phyloP scores from a whole-genome alignment of 2,329 filamentous ascomycete genomes.

The Verticillium zaregamsianum region DNA sequence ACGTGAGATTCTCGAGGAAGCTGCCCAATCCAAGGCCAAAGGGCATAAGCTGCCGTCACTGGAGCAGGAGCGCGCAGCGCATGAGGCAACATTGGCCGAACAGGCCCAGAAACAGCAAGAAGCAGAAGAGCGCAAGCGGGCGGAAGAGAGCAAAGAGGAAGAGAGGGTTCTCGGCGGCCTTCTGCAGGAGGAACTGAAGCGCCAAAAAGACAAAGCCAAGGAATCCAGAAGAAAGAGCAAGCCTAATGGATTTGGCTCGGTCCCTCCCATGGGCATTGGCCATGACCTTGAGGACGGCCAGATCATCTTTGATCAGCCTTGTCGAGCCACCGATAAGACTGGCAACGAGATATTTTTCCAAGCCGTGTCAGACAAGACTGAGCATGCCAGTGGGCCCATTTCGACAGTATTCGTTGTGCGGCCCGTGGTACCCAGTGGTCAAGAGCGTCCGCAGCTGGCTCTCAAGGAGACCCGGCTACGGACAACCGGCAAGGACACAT shows the following conservation, averaged over 20 bases:
- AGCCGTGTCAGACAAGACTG: conserved; percentile 64
- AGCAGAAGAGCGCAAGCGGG: conserved; percentile 47
- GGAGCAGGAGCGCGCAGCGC: conserved; percentile 81
- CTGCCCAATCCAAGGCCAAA: conserved; percentile 70
- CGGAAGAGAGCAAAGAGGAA: conserved; percentile 60
- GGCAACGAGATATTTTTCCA: conserved; percentile 66
- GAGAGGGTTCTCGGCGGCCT: conserved; percentile 66
- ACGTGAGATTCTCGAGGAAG: conserved; percentile 78
- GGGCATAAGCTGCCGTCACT: conserved; percentile 78
- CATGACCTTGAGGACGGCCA: conserved; percentile 25
- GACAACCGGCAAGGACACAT: conserved; percentile 51
- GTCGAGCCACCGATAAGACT: conserved; percentile 57
- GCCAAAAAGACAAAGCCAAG: conserved; percentile 60
- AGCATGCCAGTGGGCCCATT: conserved; percentile 61
- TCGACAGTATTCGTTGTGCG: conserved; percentile 70
- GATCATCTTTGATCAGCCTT: conserved; percentile 64
- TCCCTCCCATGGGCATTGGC: conserved; percentile 25
- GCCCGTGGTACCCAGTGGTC: conserved; percentile 54
- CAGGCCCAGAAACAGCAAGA: conserved; percentile 53
- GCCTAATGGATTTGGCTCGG: conserved; percentile 34
- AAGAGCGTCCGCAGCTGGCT: conserved; percentile 60
- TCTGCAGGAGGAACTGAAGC: conserved; percentile 67
- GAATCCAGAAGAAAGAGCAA: conserved; percentile 61
- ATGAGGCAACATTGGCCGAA: conserved; percentile 67
- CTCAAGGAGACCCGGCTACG: conserved; percentile 67